Conservation (phyloP, 1,139 yeast species). For the Waltiozyma sp. region DNA sequence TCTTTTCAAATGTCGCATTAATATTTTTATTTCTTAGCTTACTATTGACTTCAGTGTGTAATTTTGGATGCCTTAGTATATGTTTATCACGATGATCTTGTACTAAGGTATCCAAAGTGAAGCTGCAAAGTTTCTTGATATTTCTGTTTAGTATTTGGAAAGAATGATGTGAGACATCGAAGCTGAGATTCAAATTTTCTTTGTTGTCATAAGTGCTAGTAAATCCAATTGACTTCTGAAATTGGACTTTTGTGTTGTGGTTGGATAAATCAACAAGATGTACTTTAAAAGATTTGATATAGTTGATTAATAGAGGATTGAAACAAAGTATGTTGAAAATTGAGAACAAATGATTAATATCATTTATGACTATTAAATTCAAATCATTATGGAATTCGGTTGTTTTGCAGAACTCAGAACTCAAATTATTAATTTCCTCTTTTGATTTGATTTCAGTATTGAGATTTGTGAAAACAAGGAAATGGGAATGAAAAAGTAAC, state of each 20-base stretch:
- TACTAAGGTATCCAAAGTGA: background rate
- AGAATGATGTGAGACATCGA: background rate
- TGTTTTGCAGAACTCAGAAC: background rate
- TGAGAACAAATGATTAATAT: background rate
- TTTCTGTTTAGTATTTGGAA: background rate
- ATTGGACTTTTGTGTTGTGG: background rate
- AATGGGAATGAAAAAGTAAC: background rate
- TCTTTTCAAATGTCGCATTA: background rate
- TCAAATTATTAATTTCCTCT: background rate
- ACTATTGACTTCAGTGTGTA: background rate
- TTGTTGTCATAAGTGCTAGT: background rate
- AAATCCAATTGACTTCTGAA: background rate
- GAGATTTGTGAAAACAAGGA: background rate
- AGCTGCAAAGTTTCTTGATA: background rate
- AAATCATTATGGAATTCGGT: background rate
- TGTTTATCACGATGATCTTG: background rate
- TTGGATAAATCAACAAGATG: background rate
- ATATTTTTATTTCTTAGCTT: background rate
- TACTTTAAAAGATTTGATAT: background rate
- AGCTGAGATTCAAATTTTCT: background rate
- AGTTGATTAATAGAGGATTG: background rate
- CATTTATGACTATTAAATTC: background rate
- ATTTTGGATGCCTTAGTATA: background rate
- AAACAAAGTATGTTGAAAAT: background rate
- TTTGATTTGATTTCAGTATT: background rate